phyloP scores from a whole-genome alignment of 192 early-diverging fungal species.

The Coemansia sp. region DNA sequence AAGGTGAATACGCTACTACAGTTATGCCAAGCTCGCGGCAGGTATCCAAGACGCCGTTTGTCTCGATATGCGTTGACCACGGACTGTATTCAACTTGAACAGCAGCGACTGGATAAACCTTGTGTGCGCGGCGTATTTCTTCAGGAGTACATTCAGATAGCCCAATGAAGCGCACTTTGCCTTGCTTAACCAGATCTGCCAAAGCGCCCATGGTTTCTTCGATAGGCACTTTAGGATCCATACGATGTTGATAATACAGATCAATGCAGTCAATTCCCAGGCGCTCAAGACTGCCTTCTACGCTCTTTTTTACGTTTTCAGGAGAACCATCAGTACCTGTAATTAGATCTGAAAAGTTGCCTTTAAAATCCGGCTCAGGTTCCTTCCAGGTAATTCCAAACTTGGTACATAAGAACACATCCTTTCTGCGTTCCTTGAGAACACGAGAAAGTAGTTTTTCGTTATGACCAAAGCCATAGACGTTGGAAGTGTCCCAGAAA shows the following conservation, averaged over 20 bases:
- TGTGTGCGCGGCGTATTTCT: constrained; percentile 62
- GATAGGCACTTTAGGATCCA: constrained; percentile 60
- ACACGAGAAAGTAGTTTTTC: constrained; percentile 57
- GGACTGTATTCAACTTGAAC: constrained; percentile 54
- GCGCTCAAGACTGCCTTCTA: constrained; percentile 49
- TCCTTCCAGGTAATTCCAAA: constrained; percentile 47
- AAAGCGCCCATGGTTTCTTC: constrained; percentile 63
- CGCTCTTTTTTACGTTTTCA: constrained; percentile 54
- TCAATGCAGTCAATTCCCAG: constrained; percentile 61
- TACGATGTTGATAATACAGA: constrained; percentile 63
- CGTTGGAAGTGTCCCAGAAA: constrained; percentile 62
- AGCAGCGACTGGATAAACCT: constrained; percentile 67
- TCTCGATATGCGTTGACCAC: constrained; percentile 64
- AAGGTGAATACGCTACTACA: constrained; percentile 69
- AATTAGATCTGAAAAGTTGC: constrained; percentile 8
- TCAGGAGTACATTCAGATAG: constrained; percentile 60
- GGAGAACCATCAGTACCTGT: constrained; percentile 47
- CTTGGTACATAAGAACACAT: constrained; percentile 64
- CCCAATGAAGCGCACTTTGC: constrained; percentile 63
- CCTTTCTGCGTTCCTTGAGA: constrained; percentile 50
- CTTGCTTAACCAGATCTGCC: constrained; percentile 66
- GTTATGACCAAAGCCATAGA: constrained; percentile 59
- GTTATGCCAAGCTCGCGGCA: constrained; percentile 73
- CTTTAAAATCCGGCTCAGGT: constrained; percentile 19
- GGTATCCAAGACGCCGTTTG: constrained; percentile 62